A percentile compares a stretch with the other conserved stretches of the same genome.
Evolutionary conservation across 2,329 filamentous ascomycete species (phyloP).

Genomic region (Sarocladium kiliense): DNA sequence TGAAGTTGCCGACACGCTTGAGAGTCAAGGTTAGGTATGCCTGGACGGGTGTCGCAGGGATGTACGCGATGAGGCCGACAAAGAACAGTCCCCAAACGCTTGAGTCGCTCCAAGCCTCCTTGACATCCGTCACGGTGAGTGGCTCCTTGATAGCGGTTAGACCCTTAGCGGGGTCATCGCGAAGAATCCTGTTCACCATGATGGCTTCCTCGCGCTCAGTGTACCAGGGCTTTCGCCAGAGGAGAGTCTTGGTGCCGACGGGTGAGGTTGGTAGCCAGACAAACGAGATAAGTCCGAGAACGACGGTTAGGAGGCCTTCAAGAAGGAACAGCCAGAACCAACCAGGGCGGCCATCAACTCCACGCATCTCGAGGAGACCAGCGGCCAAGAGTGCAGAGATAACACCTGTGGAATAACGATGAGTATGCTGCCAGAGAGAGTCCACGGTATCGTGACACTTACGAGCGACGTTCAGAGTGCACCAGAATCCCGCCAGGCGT

Average conservation of each 20-base stretch:
- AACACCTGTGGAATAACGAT: constrained; percentile 21
- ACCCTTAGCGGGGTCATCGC: constrained; percentile 52
- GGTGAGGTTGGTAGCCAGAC: constrained; percentile 61
- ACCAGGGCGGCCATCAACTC: constrained; percentile 39
- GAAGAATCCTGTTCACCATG: constrained; percentile 48
- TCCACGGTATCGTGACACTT: constrained; percentile 27
- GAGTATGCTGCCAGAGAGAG: constrained; percentile 19
- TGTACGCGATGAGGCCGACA: constrained; percentile 42
- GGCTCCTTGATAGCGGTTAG: constrained; percentile 40
- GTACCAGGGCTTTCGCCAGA: constrained; percentile 59
- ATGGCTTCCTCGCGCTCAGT: constrained; percentile 52
- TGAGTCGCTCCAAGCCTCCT: constrained; percentile 36
- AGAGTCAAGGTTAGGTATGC: constrained; percentile 52
- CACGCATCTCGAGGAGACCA: constrained; percentile 44
- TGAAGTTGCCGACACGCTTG: constrained; percentile 47
- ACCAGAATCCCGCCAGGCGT: constrained; percentile 66
- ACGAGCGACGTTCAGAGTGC: constrained; percentile 36
- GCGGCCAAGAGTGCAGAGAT: constrained; percentile 43
- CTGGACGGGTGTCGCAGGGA: constrained; percentile 41
- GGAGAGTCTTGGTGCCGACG: constrained; percentile 55
- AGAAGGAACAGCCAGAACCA: constrained; percentile 51
- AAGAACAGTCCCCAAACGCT: constrained; percentile 47
- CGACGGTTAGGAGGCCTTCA: constrained; percentile 38
- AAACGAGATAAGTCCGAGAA: constrained; percentile 49
- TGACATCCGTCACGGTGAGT: constrained; percentile 36